phyloP scores from a whole-genome alignment of 1,284 basidiomycete genomes.

The Boletellus sp. region DNA sequence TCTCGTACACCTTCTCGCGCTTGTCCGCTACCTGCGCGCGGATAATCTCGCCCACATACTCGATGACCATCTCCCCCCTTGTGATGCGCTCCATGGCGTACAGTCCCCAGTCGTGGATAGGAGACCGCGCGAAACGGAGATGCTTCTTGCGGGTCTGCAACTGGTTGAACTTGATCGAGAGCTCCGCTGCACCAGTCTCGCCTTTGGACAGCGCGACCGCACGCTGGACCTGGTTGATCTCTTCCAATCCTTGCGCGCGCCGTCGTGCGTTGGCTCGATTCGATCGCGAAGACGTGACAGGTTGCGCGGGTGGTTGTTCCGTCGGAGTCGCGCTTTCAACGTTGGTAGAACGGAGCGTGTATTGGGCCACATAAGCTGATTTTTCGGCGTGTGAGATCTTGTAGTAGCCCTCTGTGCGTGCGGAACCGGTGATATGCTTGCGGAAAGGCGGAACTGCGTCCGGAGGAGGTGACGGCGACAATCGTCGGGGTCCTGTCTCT shows the following conservation, averaged over 20 bases:
- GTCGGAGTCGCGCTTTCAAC: conserved; percentile 37
- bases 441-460: conserved; percentile 46
- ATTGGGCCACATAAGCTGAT: conserved; percentile 82
- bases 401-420: conserved; percentile 93
- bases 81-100: conserved; percentile 95
- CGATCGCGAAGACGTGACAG: conserved; percentile 79
- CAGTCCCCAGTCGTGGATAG: conserved; percentile 98
- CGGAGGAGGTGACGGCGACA: conserved; percentile 30
- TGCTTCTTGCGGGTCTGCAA: conserved; percentile 98
- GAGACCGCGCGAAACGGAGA: conserved; percentile 90
- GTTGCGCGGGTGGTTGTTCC: conserved; percentile 46
- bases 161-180: conserved; percentile 94
- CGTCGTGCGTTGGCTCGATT: conserved; percentile 94
- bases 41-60: conserved; percentile 98
- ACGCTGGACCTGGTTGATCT: conserved; percentile 82
- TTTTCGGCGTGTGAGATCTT: conserved; percentile 92
- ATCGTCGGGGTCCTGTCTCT: conserved; percentile 25
- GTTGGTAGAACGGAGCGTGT: conserved; percentile 55
- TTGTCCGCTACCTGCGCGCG: conserved; percentile 95
- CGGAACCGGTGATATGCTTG: conserved; percentile 76
- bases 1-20: conserved; percentile 94
- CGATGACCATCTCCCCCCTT: conserved; percentile 97
- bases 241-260: conserved; percentile 90
- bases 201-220: conserved; percentile 74
- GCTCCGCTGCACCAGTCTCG: conserved; percentile 62